These are phyloP conservation scores for Candida oleophila DNA, from an alignment of 805 yeast species.

Conservation along the genomic window DNA sequence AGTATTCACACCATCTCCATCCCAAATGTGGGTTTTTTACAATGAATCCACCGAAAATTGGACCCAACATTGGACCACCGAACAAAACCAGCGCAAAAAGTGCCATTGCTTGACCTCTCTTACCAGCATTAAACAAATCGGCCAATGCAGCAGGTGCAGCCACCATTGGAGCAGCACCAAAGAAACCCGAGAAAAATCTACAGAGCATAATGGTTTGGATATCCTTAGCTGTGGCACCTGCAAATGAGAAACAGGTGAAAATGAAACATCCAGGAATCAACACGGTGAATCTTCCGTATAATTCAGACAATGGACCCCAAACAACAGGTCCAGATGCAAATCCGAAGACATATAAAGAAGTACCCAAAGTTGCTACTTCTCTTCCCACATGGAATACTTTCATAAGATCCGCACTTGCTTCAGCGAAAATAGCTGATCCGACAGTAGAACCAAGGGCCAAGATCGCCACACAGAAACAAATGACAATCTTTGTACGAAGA, in stretches of 20 bases:
- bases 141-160: constrained; percentile 84
- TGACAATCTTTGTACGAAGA: constrained; percentile 22
- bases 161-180: constrained; percentile 80
- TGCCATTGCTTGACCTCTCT: constrained; percentile 75
- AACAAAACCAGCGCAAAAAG: constrained; percentile 73
- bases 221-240: constrained; percentile 70
- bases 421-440: constrained; percentile 75
- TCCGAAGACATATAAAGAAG: constrained; percentile 86
- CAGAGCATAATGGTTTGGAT: constrained; percentile 71
- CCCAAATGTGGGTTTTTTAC: constrained; percentile 38
- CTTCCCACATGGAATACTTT: constrained; percentile 53
- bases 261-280: constrained; percentile 45
- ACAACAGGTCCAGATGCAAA: constrained; percentile 90
- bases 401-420: constrained; percentile 49
- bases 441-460: constrained; percentile 42
- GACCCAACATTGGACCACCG: constrained; percentile 79
- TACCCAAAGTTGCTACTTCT: constrained; percentile 71
- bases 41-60: constrained; percentile 52
- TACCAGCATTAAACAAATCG: constrained; percentile 65
- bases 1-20: constrained; percentile 62
- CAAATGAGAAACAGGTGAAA: constrained; percentile 46
- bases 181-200: constrained; percentile 72
- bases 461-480: constrained; percentile 17
- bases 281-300: constrained; percentile 68
- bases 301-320: constrained; percentile 86